Conservation (phyloP, 495 filamentous ascomycete species). For the Neurospora pannonica region DNA sequence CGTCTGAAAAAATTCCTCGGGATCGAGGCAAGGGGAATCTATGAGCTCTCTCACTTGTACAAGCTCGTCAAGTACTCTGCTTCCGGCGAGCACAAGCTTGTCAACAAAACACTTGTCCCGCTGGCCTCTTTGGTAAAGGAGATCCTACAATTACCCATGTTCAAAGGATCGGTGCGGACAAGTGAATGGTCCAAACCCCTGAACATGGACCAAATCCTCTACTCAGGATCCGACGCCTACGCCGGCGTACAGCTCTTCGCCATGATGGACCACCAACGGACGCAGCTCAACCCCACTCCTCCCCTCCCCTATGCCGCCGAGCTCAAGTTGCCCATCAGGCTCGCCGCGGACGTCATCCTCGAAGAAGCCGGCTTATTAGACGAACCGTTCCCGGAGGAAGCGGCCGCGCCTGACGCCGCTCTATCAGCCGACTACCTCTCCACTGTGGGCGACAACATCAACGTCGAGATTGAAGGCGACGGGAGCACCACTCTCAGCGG, state of each 20-base stretch:
- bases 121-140: conserved; percentile 61
- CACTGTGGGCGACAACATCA: conserved; percentile 3
- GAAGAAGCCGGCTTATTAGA: conserved; percentile 20
- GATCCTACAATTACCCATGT: conserved; percentile 65
- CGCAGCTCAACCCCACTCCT: conserved; percentile 54
- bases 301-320: conserved; percentile 62
- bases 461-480: conserved; percentile 8
- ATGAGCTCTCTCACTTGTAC: conserved; percentile 75
- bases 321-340: conserved; percentile 48
- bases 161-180: conserved; percentile 60
- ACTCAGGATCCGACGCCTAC: conserved; percentile 79
- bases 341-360: conserved; percentile 29
- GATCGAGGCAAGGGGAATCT: conserved; percentile 53
- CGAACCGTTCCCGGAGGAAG: conserved; percentile 2
- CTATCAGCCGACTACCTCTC: conserved; percentile 12
- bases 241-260: conserved; percentile 67
- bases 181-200: conserved; percentile 63
- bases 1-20: conserved; percentile 56
- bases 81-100: conserved; percentile 34
- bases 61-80: conserved; percentile 58
- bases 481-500: not conserved
- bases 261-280: conserved; percentile 55
- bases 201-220: conserved; percentile 57
- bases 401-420: not conserved
- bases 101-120: conserved; percentile 58